Evolutionary conservation across 352 stramenopile genomes (phyloP).

Genomic region (Globisporangium ultimum): DNA sequence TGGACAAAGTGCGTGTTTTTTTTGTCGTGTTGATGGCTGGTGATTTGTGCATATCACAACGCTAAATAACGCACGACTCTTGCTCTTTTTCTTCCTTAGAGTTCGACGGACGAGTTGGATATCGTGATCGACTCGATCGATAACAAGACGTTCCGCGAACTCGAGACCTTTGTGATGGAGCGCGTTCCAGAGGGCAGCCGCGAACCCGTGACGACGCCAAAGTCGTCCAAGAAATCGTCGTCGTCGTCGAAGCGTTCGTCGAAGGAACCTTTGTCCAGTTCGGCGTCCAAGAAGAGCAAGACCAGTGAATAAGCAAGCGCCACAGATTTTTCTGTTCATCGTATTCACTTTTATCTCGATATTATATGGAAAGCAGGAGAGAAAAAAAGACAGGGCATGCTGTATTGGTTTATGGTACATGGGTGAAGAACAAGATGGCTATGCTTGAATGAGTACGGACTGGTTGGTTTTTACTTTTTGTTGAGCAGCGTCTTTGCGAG

Average conservation of each 20-base stretch:
- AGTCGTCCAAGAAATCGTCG: slow-evolving; percentile 31
- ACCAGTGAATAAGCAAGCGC: slow-evolving; percentile 29
- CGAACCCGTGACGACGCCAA: slow-evolving; percentile 57
- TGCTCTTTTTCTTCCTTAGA: slow-evolving; percentile 23
- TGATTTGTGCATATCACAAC: background rate
- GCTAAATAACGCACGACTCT: background rate
- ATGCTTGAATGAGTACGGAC: background rate
- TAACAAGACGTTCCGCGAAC: slow-evolving; percentile 83
- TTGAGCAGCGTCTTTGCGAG: slow-evolving; percentile 44
- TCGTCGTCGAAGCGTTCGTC: slow-evolving; percentile 27
- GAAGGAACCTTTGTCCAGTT: slow-evolving; percentile 18
- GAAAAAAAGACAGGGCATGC: too few species aligned
- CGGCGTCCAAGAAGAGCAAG: slow-evolving; percentile 65
- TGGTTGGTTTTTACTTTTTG: slow-evolving; percentile 27
- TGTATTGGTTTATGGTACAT: background rate
- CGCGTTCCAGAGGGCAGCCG: slow-evolving; percentile 66
- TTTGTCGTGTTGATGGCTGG: background rate
- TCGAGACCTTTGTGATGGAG: slow-evolving; percentile 79
- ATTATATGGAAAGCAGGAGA: background rate
- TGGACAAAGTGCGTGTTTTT: slow-evolving; percentile 59
- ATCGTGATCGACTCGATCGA: slow-evolving; percentile 88
- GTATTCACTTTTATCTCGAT: background rate
- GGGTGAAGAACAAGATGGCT: background rate
- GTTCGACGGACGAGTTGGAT: slow-evolving; percentile 83
- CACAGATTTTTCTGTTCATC: background rate